Percentiles rank a stretch among this genome's conserved stretches.
Conservation (phyloP, 768 basidiomycete genomes). For the Nidula microcarpa region DNA sequence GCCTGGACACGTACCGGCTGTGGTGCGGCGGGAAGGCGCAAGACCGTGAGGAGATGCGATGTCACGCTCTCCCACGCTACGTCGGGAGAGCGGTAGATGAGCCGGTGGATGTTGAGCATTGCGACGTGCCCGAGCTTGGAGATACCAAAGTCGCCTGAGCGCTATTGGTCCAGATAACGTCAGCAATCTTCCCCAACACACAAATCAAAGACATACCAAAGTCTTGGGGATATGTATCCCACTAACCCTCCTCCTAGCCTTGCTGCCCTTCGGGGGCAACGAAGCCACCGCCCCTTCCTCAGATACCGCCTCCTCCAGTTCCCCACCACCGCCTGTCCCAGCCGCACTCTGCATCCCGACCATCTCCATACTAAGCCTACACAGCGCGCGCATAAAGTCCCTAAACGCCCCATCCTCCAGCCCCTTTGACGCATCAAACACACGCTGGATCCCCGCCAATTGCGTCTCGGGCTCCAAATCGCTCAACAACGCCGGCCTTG, state of each 20-base stretch:
- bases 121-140: conserved; percentile 78
- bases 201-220: conserved; percentile 45
- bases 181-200: neutral
- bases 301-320: conserved; percentile 34
- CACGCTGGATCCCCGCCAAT: conserved; percentile 67
- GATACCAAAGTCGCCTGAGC: conserved; percentile 94
- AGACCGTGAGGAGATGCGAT: conserved; percentile 73
- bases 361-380: conserved; percentile 89
- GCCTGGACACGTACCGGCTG: conserved; percentile 84
- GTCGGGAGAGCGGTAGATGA: conserved; percentile 79
- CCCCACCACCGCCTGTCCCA: conserved; percentile 21
- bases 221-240: conserved; percentile 84
- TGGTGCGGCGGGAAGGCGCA: conserved; percentile 68
- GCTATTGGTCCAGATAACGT: conserved; percentile 34
- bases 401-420: conserved; percentile 81
- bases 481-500: conserved; percentile 57
- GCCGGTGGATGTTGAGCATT: conserved; percentile 79
- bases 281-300: conserved; percentile 10
- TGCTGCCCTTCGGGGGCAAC: conserved; percentile 32
- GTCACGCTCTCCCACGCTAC: conserved; percentile 86
- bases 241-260: conserved; percentile 72
- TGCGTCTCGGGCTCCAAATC: conserved; percentile 79
- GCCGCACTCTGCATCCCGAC: conserved; percentile 75
- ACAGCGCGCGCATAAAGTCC: conserved; percentile 73
- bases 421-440: conserved; percentile 85